Percentiles rank a stretch among this genome's conserved stretches.
Conservation (phyloP, 768 basidiomycete genomes). For the Gloeophyllum trabeum region DNA sequence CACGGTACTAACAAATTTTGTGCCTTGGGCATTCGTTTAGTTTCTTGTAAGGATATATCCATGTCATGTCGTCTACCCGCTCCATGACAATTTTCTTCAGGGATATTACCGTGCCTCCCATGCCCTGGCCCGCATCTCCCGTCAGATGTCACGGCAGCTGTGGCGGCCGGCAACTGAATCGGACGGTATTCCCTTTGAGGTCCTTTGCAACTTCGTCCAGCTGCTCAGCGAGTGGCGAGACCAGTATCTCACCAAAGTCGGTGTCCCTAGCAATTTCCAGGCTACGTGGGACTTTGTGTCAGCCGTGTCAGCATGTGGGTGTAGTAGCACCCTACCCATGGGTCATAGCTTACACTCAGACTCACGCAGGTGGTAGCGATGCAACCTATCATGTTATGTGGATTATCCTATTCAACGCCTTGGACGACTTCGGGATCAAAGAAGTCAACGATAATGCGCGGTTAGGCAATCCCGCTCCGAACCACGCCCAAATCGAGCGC, state of each 20-base stretch:
- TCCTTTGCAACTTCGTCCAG: conserved; percentile 43
- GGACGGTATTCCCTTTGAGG: conserved; percentile 65
- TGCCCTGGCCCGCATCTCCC: conserved; percentile 72
- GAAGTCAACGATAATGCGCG: conserved; percentile 47
- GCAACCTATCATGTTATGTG: conserved; percentile 90
- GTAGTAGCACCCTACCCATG: not conserved
- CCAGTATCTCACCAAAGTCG: conserved; percentile 63
- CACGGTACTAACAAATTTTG: conserved; percentile 4
- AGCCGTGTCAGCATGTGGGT: conserved; percentile 53
- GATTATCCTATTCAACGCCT: conserved; percentile 71
- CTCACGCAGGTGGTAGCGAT: conserved; percentile 58
- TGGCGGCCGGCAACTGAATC: conserved; percentile 72
- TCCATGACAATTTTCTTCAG: conserved; percentile 23
- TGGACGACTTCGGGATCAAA: conserved; percentile 78
- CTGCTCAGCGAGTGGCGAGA: conserved; percentile 66
- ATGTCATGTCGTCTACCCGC: conserved; percentile 4
- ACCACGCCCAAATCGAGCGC: conserved; percentile 42
- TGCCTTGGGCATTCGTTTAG: conserved; percentile 24
- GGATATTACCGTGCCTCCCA: conserved; percentile 79
- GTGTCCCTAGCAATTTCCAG: conserved; percentile 78
- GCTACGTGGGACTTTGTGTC: conserved; percentile 86
- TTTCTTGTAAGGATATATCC: conserved; percentile 46
- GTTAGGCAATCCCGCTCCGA: conserved; percentile 23
- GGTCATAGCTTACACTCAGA: not conserved
- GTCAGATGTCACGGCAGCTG: conserved; percentile 69